Conservation (phyloP, 208 protist genomes). For the Trypanosoma congolense region DNA sequence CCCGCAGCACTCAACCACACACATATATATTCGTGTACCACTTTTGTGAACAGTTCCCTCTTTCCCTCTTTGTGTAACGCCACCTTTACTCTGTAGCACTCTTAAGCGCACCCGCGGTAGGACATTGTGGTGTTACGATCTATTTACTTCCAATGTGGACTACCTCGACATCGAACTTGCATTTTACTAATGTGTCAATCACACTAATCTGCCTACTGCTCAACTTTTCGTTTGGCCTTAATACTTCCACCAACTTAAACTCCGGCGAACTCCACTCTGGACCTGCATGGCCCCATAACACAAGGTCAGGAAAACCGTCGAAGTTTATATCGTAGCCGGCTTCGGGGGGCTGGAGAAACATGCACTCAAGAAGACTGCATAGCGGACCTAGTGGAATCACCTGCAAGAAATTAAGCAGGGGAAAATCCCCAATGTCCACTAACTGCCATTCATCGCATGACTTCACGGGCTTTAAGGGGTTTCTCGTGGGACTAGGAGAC, state of each 20-base stretch:
- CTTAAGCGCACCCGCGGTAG: no score
- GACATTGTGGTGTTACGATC: no score
- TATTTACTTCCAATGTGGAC: constrained; percentile 89
- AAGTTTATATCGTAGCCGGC: constrained; percentile 50
- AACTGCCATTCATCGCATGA: constrained; percentile 1
- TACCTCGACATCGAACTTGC: constrained; percentile 78
- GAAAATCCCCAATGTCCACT: constrained; percentile 42
- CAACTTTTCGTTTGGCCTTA: constrained; percentile 62
- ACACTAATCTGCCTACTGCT: constrained; percentile 63
- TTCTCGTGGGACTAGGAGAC: background rate
- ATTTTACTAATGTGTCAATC: constrained; percentile 59
- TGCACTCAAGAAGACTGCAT: constrained; percentile 46
- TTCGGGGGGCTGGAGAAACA: constrained; percentile 41
- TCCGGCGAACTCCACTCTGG: background rate
- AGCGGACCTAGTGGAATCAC: constrained; percentile 43
- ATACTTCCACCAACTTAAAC: constrained; percentile 77
- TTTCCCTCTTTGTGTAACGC: no score
- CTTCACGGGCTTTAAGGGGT: background rate
- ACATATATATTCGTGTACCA: no score
- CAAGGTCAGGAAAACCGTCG: constrained; percentile 76
- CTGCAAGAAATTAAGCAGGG: constrained; percentile 48
- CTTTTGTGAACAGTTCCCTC: no score
- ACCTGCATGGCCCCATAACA: constrained; percentile 43
- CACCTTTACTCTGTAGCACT: no score
- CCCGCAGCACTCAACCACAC: no score